Evolutionary conservation across 257 asterid species (phyloP), one percentile per base, ranked within the genome.

Genomic region (Asclepias syriaca): DNA sequence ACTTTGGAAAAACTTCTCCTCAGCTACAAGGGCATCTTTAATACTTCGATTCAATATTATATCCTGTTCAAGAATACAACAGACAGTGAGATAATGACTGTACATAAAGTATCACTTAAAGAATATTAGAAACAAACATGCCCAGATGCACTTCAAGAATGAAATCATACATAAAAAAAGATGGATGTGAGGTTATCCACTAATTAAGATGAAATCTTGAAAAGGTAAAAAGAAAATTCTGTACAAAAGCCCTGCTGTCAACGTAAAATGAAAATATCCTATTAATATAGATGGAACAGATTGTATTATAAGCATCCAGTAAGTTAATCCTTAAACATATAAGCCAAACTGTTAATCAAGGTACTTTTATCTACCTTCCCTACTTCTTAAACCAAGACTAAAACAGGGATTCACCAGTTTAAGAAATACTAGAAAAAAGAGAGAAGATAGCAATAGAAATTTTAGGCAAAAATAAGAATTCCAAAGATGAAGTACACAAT

Each of bases 11-110:
- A 95, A 95, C 73, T 92, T 87, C 83, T 95, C 98, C 84, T 95
- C 99, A 48, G 92, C 98, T 24, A 76, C 77, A 63, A 92, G 95
- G 55, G 99, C 98, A 75, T 95, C 98, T 78, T 88, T 92, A 79
- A 95, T 84, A 74, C 92, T 88, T 53, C 93, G 90, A 24, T 88
- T 90, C 76, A 75, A 54, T 39, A 71, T 74, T 81, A 95, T 95
- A 81, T 92, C 99, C 99, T 95, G 95, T 76, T 69, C 39, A 70
- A 80, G 29, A 65, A 75, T 12, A 64, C 8, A 32, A 14, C 63
- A 65, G 72, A 46, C 68, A 66, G 72, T 45, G 21, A 32, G 11
- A 64, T 57, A 55, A 78, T 34, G 21, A 65, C 15, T 9, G 3
- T 39, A 65, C 68, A 34, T 4, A 39, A 56, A 24, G 51, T 45